Evolutionary conservation across 2,329 filamentous ascomycete genomes (phyloP).

Genomic region (Talaromyces sp.): DNA sequence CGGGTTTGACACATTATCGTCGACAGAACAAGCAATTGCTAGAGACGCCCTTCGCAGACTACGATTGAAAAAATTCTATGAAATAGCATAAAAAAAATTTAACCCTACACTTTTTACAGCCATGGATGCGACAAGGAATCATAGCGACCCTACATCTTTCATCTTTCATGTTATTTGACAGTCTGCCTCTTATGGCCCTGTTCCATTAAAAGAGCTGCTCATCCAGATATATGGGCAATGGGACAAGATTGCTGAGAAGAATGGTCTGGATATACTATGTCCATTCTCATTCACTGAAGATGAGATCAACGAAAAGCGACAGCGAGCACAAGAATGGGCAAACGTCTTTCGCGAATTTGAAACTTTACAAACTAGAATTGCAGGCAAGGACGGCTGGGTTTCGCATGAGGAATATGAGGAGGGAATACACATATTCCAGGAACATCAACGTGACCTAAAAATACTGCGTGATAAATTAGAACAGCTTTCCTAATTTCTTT

Average conservation of each 20-base stretch:
- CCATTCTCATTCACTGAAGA: slow-evolving; percentile 18
- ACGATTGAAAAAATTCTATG: slow-evolving; percentile 21
- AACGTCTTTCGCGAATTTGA: slow-evolving; percentile 19
- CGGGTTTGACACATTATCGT: slow-evolving; percentile 18
- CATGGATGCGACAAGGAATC: slow-evolving; percentile 18
- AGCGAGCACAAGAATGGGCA: slow-evolving; percentile 17
- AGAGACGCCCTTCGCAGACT: slow-evolving; percentile 10
- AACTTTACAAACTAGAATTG: slow-evolving; percentile 11
- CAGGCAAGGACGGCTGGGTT: slow-evolving; percentile 25
- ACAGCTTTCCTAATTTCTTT: background rate
- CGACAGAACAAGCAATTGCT: slow-evolving; percentile 14
- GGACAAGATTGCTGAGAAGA: slow-evolving; percentile 14
- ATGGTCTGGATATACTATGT: slow-evolving; percentile 13
- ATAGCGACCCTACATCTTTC: slow-evolving; percentile 18
- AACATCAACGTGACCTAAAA: slow-evolving; percentile 10
- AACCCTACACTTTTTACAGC: slow-evolving; percentile 18
- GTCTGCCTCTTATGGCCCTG: slow-evolving; percentile 15
- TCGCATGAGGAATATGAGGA: slow-evolving; percentile 21
- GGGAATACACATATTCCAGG: slow-evolving; percentile 15
- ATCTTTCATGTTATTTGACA: slow-evolving; percentile 19
- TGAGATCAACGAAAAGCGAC: slow-evolving; percentile 16
- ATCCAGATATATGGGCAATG: slow-evolving; percentile 23
- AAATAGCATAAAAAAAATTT: slow-evolving; percentile 20
- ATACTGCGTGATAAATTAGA: slow-evolving; percentile 5
- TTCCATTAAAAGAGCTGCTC: slow-evolving; percentile 19